Evolutionary conservation across 1,139 yeast species (phyloP), one percentile per base, ranked within the genome.

Genomic region (Hyphopichia burtonii): DNA sequence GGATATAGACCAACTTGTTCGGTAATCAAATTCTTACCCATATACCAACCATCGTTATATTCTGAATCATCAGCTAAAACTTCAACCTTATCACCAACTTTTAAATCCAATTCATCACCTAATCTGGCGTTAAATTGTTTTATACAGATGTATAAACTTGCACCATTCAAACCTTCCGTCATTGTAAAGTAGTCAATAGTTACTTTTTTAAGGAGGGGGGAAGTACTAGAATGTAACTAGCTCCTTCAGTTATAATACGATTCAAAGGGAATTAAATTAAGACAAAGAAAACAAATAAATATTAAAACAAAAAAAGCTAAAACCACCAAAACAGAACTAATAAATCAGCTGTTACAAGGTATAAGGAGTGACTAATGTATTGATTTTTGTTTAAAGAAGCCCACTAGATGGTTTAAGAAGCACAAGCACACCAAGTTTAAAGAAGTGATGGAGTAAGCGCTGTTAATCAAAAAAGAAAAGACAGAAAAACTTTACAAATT

Each of bases 1-100:
- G 99, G 99, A 58, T 89, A 93, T 37, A 93, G 69, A 0, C 99
- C 99, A 10, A 87, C 90, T 45, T 79, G 76, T 39, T 78, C 78
- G 0, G 91, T 82, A 38, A 76, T 59, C 41, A 87, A 61, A 53
- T 91, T 90, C 48, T 83, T 83, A 9, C 98, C 96, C 85, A 71
- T 71, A 56, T 84, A 93, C 99, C 99, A 93, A n/a, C 98, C 98
- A 61, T 93, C 99, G 52, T 88, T 86, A 63, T 86, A 93, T 55
- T 88, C 97, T 48, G 83, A 79, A 63, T 93, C 99, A 61, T 90
- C 96, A 35, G 95, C 89, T 22, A 94, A 76, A 14, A 93, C 90
- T 60, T 90, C 94, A 43, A 94, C 76, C 50, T 81, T 83, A 55
- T 93, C 98, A 20, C 98, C 98, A 20, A 86, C 80, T 39, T 73